These are phyloP conservation scores for Yarrowia galli DNA, from an alignment of 1,139 yeast species.

Conservation along the genomic window DNA sequence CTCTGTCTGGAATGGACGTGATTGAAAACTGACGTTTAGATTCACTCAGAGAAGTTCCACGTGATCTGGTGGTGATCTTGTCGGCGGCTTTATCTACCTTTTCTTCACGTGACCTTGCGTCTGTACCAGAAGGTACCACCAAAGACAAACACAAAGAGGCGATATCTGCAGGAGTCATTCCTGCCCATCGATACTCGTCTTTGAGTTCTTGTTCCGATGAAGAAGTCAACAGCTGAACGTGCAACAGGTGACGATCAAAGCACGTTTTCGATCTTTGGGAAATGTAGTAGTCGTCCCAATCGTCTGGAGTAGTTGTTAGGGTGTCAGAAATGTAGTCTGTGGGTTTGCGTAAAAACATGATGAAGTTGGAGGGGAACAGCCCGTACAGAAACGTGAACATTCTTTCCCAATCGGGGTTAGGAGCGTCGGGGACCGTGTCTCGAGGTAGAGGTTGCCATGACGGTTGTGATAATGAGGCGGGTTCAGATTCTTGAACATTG, in stretches of 20 bases:
- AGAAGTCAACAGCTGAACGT: slow-evolving; percentile 57
- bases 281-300: slow-evolving; percentile 52
- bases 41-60: slow-evolving; percentile 32
- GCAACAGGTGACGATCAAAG: slow-evolving; percentile 54
- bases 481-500: too few relatives aligned
- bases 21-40: slow-evolving; percentile 21
- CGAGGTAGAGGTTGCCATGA: slow-evolving; percentile 3
- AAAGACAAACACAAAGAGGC: slow-evolving; percentile 49
- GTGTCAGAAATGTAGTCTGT: slow-evolving; percentile 47
- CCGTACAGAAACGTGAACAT: slow-evolving; percentile 64
- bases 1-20: slow-evolving; percentile 30
- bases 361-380: slow-evolving; percentile 62
- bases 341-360: slow-evolving; percentile 58
- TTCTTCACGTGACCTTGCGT: slow-evolving; percentile 12
- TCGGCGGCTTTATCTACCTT: too few relatives aligned
- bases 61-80: slow-evolving; percentile 13
- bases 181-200: slow-evolving; percentile 50
- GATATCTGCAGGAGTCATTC: slow-evolving; percentile 49
- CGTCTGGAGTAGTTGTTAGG: slow-evolving; percentile 43
- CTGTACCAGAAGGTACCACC: slow-evolving; percentile 1
- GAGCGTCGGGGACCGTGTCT: slow-evolving; percentile 41
- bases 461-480: too few relatives aligned
- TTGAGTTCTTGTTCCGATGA: slow-evolving; percentile 56
- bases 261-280: slow-evolving; percentile 47
- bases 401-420: slow-evolving; percentile 44